Percentiles rank a stretch among this genome's conserved stretches.
phyloP scores from a whole-genome alignment of 495 filamentous ascomycete genomes.

The Penicillium longicatenatum region DNA sequence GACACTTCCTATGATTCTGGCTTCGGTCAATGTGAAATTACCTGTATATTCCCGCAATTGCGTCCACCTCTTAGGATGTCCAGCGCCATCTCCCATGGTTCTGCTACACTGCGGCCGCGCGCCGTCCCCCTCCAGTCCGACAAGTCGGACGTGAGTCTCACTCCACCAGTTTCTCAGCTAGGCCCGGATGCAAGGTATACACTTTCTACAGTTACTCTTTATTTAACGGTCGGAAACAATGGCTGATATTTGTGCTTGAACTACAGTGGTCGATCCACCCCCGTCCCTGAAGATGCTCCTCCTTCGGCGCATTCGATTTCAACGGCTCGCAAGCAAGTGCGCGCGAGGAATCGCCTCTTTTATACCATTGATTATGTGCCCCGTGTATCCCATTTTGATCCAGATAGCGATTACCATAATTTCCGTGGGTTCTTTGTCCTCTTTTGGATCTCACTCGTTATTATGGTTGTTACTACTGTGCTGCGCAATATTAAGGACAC shows the following conservation, averaged over 20 bases:
- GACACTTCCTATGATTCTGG: not conserved
- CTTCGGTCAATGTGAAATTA: conserved; percentile 28
- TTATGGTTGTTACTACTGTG: conserved; percentile 93
- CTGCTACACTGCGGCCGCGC: conserved; percentile 35
- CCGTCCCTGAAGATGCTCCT: conserved; percentile 85
- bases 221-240: not conserved
- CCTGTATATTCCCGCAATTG: conserved; percentile 11
- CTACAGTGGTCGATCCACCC: conserved; percentile 81
- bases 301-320: conserved; percentile 86
- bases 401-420: conserved; percentile 84
- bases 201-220: no score
- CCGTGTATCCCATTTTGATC: conserved; percentile 96
- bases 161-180: conserved; percentile 29
- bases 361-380: conserved; percentile 92
- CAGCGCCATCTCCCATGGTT: conserved; percentile 35
- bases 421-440: conserved; percentile 97
- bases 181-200: conserved; percentile 35
- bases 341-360: conserved; percentile 84
- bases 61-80: conserved; percentile 33
- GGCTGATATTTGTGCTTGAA: conserved; percentile 4
- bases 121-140: conserved; percentile 28
- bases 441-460: conserved; percentile 94
- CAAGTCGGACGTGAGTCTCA: conserved; percentile 26
- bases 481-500: conserved; percentile 94
- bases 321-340: conserved; percentile 78